These are phyloP conservation scores for Penicillium diatomitis DNA, from an alignment of 495 filamentous ascomycete species.

Conservation along the genomic window DNA sequence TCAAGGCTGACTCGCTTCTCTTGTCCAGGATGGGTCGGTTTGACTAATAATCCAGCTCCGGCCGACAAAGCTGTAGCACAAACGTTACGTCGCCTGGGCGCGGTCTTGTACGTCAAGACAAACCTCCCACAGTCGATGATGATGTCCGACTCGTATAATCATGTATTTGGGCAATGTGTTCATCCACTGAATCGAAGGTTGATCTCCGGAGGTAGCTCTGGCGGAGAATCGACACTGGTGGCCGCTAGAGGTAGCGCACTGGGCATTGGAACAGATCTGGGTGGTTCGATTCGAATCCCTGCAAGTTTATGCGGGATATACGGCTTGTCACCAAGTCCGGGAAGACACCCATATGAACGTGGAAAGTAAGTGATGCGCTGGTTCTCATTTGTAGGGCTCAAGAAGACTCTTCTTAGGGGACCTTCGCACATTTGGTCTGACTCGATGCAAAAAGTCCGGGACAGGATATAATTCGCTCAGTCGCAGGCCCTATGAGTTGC, in stretches of 20 bases:
- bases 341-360: slow-evolving; percentile 44
- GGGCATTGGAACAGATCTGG: slow-evolving; percentile 63
- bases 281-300: slow-evolving; percentile 56
- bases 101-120: slow-evolving; percentile 56
- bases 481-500: slow-evolving; percentile 22
- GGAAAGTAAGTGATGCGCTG: slow-evolving; percentile 26
- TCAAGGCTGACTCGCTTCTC: background rate
- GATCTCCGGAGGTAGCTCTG: slow-evolving; percentile 54
- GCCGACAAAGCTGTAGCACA: slow-evolving; percentile 22
- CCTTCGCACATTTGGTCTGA: background rate
- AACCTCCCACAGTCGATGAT: slow-evolving; percentile 49
- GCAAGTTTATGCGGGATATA: slow-evolving; percentile 57
- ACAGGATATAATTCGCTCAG: slow-evolving; percentile 24
- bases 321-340: slow-evolving; percentile 53
- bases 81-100: slow-evolving; percentile 26
- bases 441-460: slow-evolving; percentile 9
- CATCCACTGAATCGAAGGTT: slow-evolving; percentile 49
- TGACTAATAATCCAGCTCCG: slow-evolving; percentile 22
- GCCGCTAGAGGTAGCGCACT: slow-evolving; percentile 48
- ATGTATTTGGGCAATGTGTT: slow-evolving; percentile 40
- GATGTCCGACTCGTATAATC: slow-evolving; percentile 48
- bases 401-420: background rate
- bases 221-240: slow-evolving; percentile 59
- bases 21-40: slow-evolving; percentile 26
- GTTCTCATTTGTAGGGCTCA: background rate